Percentiles rank a stretch among this genome's conserved stretches.
These are phyloP conservation scores for Fraxinus greggii DNA, from an alignment of 305 asterid species.

Conservation along the genomic window DNA sequence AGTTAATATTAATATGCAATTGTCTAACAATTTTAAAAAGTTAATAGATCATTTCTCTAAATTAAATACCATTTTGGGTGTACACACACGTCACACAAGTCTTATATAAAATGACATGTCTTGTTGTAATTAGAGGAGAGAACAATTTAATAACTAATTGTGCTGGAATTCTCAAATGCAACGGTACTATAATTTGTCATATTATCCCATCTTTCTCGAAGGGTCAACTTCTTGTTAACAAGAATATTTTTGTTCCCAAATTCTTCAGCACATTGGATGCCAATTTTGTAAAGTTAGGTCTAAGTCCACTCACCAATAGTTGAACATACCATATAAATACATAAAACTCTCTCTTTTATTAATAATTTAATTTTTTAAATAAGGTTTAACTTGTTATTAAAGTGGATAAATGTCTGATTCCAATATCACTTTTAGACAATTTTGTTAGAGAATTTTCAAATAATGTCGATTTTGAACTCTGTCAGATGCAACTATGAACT, in stretches of 20 bases:
- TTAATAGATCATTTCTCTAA: too few species aligned
- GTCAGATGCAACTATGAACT: too few species aligned
- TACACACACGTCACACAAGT: neutral
- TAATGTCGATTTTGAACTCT: too few species aligned
- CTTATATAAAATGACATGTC: neutral
- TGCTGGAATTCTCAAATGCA: neutral
- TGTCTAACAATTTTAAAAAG: neutral
- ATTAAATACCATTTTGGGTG: neutral
- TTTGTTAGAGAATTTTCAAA: too few species aligned
- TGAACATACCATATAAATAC: neutral
- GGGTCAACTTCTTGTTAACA: neutral
- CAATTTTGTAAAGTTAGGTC: neutral
- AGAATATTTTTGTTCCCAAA: neutral
- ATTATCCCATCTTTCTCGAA: neutral
- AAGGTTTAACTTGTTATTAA: too few species aligned
- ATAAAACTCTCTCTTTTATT: too few species aligned
- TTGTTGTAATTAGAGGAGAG: neutral
- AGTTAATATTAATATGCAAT: neutral
- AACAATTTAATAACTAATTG: too few species aligned
- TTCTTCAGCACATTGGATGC: neutral
- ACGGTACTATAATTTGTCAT: neutral
- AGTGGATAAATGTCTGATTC: too few species aligned
- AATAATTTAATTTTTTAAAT: too few species aligned
- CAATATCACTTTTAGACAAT: too few species aligned
- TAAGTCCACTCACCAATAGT: neutral